Conservation (phyloP, 345 rosid species). For the Excoecaria agallocha region DNA sequence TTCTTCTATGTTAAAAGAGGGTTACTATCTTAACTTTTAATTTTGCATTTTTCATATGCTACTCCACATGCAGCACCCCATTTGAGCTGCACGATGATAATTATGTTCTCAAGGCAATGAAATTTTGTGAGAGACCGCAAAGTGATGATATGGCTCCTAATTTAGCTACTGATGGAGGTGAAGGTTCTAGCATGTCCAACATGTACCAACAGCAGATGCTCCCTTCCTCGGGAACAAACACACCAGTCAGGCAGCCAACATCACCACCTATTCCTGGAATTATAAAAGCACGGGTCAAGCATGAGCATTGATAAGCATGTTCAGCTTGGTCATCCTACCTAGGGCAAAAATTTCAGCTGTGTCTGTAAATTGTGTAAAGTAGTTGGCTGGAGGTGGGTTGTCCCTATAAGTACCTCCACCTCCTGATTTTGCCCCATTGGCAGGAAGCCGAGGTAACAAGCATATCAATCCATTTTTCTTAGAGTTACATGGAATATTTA, state of each 20-base stretch:
- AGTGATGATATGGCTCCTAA: conserved; percentile 38
- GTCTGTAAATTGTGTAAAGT: conserved; percentile 74
- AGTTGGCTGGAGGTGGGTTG: conserved; percentile 30
- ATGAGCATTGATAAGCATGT: conserved; percentile 51
- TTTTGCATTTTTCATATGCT: neutral
- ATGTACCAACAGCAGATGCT: conserved; percentile 43
- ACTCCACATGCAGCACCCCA: conserved; percentile 69
- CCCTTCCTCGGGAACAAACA: conserved; percentile 38
- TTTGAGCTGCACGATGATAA: conserved; percentile 99
- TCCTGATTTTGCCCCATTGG: conserved; percentile 12
- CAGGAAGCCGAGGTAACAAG: conserved; percentile 18
- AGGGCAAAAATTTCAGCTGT: conserved; percentile 29
- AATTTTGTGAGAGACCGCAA: conserved; percentile 55
- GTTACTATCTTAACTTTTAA: neutral
- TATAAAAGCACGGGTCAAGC: conserved; percentile 65
- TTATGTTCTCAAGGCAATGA: conserved; percentile 94
- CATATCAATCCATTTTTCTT: conserved; percentile 22
- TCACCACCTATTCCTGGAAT: conserved; percentile 66
- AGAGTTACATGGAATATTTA: conserved; percentile 16
- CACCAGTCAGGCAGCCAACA: conserved; percentile 51
- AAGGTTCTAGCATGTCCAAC: conserved; percentile 53
- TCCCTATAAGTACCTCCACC: conserved; percentile 11
- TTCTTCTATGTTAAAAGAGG: no score
- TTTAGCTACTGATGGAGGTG: conserved; percentile 39
- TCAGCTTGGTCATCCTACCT: conserved; percentile 16